Percentiles rank a stretch among this genome's conserved stretches.
These are phyloP conservation scores for Boletus rubescentipes DNA, from an alignment of 768 basidiomycete species.

Conservation along the genomic window DNA sequence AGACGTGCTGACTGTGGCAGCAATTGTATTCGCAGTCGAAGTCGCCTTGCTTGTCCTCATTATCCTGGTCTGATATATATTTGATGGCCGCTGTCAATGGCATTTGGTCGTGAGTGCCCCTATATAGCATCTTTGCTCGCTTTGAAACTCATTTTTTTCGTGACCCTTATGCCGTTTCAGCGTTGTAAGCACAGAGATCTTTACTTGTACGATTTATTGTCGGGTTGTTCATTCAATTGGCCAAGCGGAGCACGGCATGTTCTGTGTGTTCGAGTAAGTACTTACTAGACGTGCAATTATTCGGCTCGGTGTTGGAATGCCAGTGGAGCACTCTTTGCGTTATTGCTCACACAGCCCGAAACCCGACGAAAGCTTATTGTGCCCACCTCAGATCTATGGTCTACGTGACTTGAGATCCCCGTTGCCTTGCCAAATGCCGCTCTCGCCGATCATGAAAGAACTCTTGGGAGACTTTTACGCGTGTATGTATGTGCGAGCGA, in stretches of 20 bases:
- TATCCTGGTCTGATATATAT: constrained; percentile 30
- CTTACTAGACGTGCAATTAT: background rate
- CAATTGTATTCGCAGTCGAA: constrained; percentile 63
- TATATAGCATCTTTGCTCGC: background rate
- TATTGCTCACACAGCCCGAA: background rate
- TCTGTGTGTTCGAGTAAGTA: background rate
- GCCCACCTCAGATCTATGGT: constrained; percentile 10
- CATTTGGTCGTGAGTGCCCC: constrained; percentile 6
- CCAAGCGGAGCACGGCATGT: constrained; percentile 9
- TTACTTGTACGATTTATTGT: constrained; percentile 16
- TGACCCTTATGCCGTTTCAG: background rate
- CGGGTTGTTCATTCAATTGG: constrained; percentile 6
- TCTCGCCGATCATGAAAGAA: constrained; percentile 10
- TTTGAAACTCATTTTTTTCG: background rate
- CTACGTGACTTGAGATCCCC: constrained; percentile 29
- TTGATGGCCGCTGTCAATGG: constrained; percentile 17
- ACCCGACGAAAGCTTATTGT: constrained; percentile 9
- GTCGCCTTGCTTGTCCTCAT: constrained; percentile 65
- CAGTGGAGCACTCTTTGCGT: constrained; percentile 1
- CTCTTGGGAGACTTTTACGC: background rate
- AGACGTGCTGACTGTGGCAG: constrained; percentile 56
- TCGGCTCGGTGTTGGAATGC: constrained; percentile 1
- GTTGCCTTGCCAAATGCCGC: constrained; percentile 4
- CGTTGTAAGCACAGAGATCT: constrained; percentile 2
- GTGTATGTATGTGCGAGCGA: constrained; percentile 1